Evolutionary conservation across 1,284 basidiomycete species (phyloP).

Genomic region (Pseudomicrostroma phylloplanum): DNA sequence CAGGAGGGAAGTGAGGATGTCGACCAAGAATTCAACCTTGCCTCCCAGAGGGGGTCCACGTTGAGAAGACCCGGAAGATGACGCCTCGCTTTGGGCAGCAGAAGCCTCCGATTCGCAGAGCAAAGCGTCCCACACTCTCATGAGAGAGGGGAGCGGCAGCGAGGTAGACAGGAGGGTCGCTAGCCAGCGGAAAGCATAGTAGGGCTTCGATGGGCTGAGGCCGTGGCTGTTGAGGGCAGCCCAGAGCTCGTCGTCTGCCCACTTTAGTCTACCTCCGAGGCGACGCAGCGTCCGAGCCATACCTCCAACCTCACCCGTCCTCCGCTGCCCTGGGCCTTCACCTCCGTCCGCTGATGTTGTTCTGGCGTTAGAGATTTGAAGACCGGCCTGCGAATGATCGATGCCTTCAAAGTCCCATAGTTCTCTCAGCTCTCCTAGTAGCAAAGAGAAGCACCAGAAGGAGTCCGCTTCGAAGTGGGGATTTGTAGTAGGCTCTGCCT

Average conservation of each 20-base stretch:
- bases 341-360: neutral
- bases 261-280: slow-evolving; percentile 33
- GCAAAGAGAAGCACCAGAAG: slow-evolving; percentile 47
- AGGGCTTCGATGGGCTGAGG: slow-evolving; percentile 42
- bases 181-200: slow-evolving; percentile 48
- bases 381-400: slow-evolving; percentile 21
- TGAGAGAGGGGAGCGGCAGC: slow-evolving; percentile 35
- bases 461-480: slow-evolving; percentile 38
- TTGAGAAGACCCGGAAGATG: neutral
- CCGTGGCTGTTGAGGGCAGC: slow-evolving; percentile 14
- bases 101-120: slow-evolving; percentile 30
- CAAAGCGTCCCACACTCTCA: slow-evolving; percentile 44
- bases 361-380: slow-evolving; percentile 12
- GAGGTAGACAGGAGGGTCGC: slow-evolving; percentile 43
- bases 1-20: slow-evolving; percentile 44
- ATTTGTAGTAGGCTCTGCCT: slow-evolving; percentile 1
- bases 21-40: slow-evolving; percentile 43
- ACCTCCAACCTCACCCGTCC: slow-evolving; percentile 14
- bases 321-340: neutral
- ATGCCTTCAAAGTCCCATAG: slow-evolving; percentile 44
- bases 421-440: slow-evolving; percentile 45
- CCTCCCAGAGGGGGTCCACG: slow-evolving; percentile 4
- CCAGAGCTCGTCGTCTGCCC: slow-evolving; percentile 38
- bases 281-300: slow-evolving; percentile 35
- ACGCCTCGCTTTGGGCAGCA: no score